Evolutionary conservation across 805 yeast genomes (phyloP), one percentile per base, ranked within the genome.

Genomic region (Cyberlindnera galapagoensis): DNA sequence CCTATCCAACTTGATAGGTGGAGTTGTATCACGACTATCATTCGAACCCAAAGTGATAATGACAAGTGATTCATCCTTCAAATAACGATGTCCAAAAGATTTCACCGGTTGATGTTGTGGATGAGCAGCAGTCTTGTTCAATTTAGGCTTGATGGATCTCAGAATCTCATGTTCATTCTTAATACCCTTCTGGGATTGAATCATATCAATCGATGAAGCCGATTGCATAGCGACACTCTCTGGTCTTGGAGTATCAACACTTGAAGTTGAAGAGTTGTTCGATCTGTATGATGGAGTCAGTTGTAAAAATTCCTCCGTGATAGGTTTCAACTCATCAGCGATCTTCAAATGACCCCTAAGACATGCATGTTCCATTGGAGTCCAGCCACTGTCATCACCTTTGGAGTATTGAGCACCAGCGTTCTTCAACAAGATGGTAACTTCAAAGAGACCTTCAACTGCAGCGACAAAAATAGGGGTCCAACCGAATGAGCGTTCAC

Each of bases 321-420:
- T n/a, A 2, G 83, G 83, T 19, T 66, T 66, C 34, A 90, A 60
- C 48, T 74, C 46, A 32, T 74, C 74, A 2, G 92, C 79, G 22
- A 85, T 71, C 3, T 63, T 67, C 36, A 88, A 60, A 54, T 87
- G 94, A 5, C 97, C 97, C 46, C 97, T 69, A 28, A 90, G 63
- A 30, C 85, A 79, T 0, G 97, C 96, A 56, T 90, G 97, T 50
- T 90, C 97, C 77, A 86, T 77, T n/a, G 97, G 95, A 13, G 86
- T 75, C 97, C 97, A 90, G 0, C 97, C 97, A 32, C 92, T 80
- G 28, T 75, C 80, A 59, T 90, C 97, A 12, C 71, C 66, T 18
- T 64, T 57, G 26, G 71, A 69, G 36, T 61, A 71, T 7, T 65
- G 60, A 5, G 86, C 81, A 14, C 74, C 76, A 26, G 65, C 50